Conservation (phyloP, 2,329 filamentous ascomycete species). For the Chrysosporium queenslandicum region DNA sequence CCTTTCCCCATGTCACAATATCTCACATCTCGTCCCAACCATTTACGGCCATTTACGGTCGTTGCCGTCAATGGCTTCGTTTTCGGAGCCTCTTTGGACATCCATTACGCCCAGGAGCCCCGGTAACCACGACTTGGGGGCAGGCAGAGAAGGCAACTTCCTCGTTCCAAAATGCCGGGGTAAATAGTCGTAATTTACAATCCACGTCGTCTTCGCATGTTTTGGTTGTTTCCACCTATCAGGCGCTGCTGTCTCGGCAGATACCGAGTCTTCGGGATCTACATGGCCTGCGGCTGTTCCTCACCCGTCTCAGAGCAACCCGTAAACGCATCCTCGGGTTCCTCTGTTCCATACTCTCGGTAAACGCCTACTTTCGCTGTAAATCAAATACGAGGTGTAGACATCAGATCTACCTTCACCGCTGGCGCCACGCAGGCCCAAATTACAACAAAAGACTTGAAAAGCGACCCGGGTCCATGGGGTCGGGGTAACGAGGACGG, state of each 20-base stretch:
- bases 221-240: not conserved
- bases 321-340: not conserved
- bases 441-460: not conserved
- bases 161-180: not conserved
- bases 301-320: not conserved
- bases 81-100: not conserved
- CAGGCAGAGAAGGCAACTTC: conserved; percentile 2
- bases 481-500: not conserved
- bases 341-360: not conserved
- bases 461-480: not conserved
- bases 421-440: not conserved
- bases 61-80: not conserved
- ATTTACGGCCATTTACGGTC: not conserved
- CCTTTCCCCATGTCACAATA: too few relatives aligned
- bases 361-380: not conserved
- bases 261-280: not conserved
- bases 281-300: not conserved
- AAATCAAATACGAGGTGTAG: not conserved
- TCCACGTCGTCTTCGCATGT: not conserved
- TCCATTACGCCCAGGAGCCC: not conserved
- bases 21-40: too few relatives aligned
- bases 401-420: not conserved
- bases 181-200: not conserved
- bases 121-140: not conserved
- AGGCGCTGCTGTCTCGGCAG: not conserved